A percentile compares a stretch with the other conserved stretches of the same genome.
Evolutionary conservation across 75 land plant species (phyloP).

Genomic region (Isoetes taiwanensis): DNA sequence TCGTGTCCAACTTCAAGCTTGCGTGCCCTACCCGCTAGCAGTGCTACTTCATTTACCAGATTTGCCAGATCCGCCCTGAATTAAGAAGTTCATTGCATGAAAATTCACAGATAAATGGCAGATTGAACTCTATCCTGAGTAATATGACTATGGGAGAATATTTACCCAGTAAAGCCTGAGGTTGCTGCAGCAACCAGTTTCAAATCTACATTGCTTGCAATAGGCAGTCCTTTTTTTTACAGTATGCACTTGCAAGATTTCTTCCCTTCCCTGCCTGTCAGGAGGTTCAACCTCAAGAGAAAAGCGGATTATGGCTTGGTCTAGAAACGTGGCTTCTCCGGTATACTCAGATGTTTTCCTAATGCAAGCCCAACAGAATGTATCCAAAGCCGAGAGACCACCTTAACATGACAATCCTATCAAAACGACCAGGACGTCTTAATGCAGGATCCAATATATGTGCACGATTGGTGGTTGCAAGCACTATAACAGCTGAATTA

Average conservation of each 20-base stretch:
- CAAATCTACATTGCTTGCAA: slow-evolving; percentile 61
- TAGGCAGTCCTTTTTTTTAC: slow-evolving; percentile 75
- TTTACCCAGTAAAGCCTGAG: slow-evolving; percentile 98
- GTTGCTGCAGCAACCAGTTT: slow-evolving; percentile 77
- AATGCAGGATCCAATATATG: slow-evolving; percentile 97
- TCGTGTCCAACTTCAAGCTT: slow-evolving; percentile 67
- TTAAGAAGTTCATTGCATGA: no score
- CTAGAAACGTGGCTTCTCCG: no score
- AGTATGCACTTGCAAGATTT: slow-evolving; percentile 81
- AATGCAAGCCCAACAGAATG: no score
- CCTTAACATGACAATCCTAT: slow-evolving; percentile 89
- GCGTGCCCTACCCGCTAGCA: slow-evolving; percentile 77
- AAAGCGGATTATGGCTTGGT: no score
- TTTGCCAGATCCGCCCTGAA: slow-evolving; percentile 99
- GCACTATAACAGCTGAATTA: slow-evolving; percentile 87
- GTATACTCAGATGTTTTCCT: no score
- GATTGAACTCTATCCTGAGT: no score
- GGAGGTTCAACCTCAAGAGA: slow-evolving; percentile 99
- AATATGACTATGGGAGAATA: no score
- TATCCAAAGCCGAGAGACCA: no score
- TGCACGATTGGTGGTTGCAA: slow-evolving; percentile 93
- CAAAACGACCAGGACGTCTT: slow-evolving; percentile 98
- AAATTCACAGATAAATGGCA: no score
- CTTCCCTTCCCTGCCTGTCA: slow-evolving; percentile 80
- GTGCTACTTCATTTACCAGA: slow-evolving; percentile 94